Percentiles rank a stretch among this genome's conserved stretches.
Conservation (phyloP, 2,329 filamentous ascomycete genomes). For the Alternaria sp. region DNA sequence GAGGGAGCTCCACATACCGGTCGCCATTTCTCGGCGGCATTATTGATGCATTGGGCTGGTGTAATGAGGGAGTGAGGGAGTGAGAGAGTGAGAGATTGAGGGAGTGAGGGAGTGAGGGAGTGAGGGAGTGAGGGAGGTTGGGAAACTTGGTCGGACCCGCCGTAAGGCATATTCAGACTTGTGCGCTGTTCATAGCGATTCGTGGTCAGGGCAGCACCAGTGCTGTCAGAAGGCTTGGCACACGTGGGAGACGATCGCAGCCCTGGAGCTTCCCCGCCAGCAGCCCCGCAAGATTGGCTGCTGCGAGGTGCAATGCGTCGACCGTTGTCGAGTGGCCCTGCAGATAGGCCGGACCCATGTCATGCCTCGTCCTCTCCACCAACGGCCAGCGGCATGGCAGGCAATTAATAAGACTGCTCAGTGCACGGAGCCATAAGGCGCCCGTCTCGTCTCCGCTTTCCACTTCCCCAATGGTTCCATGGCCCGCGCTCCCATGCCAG, state of each 20-base stretch:
- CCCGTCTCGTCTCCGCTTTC: constrained; percentile 13
- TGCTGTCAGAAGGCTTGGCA: constrained; percentile 14
- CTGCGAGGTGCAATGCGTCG: constrained; percentile 1
- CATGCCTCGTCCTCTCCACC: background rate
- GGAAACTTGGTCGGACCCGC: background rate
- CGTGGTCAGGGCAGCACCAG: background rate
- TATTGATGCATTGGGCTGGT: constrained; percentile 21
- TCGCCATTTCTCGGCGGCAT: constrained; percentile 35
- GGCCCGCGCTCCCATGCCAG: constrained; percentile 12
- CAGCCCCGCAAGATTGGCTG: constrained; percentile 9
- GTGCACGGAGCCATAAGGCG: constrained; percentile 13
- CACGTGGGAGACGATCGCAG: constrained; percentile 18
- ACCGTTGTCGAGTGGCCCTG: background rate
- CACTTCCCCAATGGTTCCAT: constrained; percentile 20
- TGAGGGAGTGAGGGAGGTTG: no score
- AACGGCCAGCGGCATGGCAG: background rate
- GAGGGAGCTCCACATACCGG: constrained; percentile 26
- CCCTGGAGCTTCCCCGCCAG: constrained; percentile 9
- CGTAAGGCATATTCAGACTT: background rate
- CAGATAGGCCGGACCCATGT: constrained; percentile 1
- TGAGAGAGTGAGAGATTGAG: no score
- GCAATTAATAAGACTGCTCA: background rate
- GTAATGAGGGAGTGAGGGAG: no score
- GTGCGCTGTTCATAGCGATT: background rate
- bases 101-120: no score